Evolutionary conservation across 2,329 filamentous ascomycete species (phyloP), one percentile per base, ranked within the genome.

Genomic region (Gremmenia infestans): DNA sequence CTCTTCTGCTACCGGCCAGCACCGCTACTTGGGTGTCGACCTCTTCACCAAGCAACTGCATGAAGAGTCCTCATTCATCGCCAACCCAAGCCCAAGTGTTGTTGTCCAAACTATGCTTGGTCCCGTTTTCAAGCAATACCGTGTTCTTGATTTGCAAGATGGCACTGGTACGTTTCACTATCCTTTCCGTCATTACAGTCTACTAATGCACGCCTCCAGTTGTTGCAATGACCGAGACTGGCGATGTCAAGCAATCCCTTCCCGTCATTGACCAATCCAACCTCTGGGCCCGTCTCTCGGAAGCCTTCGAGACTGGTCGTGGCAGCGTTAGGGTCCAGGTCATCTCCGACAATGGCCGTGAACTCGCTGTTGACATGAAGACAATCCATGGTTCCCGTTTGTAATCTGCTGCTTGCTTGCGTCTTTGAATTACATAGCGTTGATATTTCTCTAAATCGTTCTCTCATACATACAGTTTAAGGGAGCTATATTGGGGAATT

Each of bases 41-140:
- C 89, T 99, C 72, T 99, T 99, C 90, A 97, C 92, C 83, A 96
- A 96, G 85, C 91, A 97, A 81, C 85, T 99, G 65, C 91, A 97
- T 73, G 94, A 99, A 81, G 94, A 99, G 87, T 96, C 91, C 56
- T 93, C 88, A 70, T 97, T 96, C 80, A 86, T 97, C 79, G 92
- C 90, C 78, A 95, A 96, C 88, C 94, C 94, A 64, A 90, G 89
- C 65, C 93, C 93, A 68, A 96, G 90, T 68, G 94, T 99, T 60
- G 86, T 97, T 63, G 93, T 99, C 71, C 94, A 99, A 88, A 97
- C 93, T 80, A 97, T 99, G 91, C 89, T 96, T 66, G 94, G 93
- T 69, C 94, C 94, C 63, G 86, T 97, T 80, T 97, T 97, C 91
- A 97, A 97, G 91, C 94, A 97, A 84, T 99, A 99, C 88, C 92